These are phyloP conservation scores for Rhizoclosmatium sp. DNA, from an alignment of 192 early-diverging fungal species.

Conservation along the genomic window DNA sequence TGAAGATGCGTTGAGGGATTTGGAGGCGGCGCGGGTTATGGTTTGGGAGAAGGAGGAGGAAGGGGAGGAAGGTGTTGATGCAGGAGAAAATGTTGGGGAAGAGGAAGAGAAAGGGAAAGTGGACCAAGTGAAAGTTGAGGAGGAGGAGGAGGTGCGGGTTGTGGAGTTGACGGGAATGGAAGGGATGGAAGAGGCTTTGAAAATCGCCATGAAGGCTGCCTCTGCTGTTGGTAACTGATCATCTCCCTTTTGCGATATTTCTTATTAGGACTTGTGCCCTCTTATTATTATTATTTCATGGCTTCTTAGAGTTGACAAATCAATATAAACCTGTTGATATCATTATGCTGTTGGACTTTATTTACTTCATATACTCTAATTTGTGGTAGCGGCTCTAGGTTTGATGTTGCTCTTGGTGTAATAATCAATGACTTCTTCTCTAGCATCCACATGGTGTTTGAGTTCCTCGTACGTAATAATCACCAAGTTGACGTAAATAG, in stretches of 20 bases:
- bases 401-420: background rate
- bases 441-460: background rate
- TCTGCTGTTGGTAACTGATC: background rate
- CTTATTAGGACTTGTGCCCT: too few relatives aligned
- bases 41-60: conserved; percentile 29
- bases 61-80: conserved; percentile 1
- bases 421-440: conserved; percentile 2
- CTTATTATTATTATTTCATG: too few relatives aligned
- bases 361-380: too few relatives aligned
- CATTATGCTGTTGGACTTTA: too few relatives aligned
- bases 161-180: conserved; percentile 32
- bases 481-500: conserved; percentile 1
- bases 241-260: too few relatives aligned
- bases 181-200: conserved; percentile 28
- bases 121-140: background rate
- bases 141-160: background rate
- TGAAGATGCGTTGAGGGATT: conserved; percentile 29
- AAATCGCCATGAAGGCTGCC: conserved; percentile 23
- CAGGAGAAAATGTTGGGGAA: background rate
- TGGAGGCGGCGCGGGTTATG: conserved; percentile 39
- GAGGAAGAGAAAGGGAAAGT: background rate
- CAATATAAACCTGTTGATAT: too few relatives aligned
- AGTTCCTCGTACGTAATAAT: conserved; percentile 1
- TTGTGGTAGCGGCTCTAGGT: too few relatives aligned
- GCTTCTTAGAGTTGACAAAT: too few relatives aligned